Evolutionary conservation across 176 grass and related monocot genomes (phyloP), one percentile per base, ranked within the genome.

Genomic region (Raddia guianensis): DNA sequence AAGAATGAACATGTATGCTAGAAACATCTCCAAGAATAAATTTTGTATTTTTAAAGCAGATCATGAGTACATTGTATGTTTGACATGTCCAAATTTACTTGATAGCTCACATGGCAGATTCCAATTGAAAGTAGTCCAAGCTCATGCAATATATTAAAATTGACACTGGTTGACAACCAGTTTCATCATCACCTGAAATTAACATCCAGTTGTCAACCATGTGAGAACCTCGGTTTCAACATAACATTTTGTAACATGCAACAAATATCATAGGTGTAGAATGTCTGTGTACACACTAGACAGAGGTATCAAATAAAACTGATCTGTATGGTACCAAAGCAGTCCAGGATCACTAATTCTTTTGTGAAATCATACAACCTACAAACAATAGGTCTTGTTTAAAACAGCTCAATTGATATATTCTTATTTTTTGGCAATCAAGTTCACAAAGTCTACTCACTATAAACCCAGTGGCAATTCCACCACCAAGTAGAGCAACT

Each of bases 31-130:
- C 59, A 58, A 75, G 59, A 82, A 77, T 10, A 49, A 7, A 15
- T 7, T 40, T 19, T 47, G 40, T 78, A 15, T 71, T 78, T 70
- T 32, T 46, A 46, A 63, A 71, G 13, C 18, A 63, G 32, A 61
- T 18, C 9, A 4, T 8, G 51, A 71, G 48, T 65, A 53, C 74
- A 49, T 19, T 77, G 68, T 63, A 49, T 59, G 15, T 62, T 54
- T 72, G 33, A 72, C 43, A 7, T 27, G 34, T 85, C 46, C n/a
- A 71, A 54, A 85, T 86, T 64, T 73, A 67, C 70, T 80, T 65
- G 40, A 65, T 66, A 74, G 60, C 44, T 37, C 8, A 15, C 16
- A 58, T 11, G 73, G 43, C 43, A 49, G 61, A 51, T 10, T 48
- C 48, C 75, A 85, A 72, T 35, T 2, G 16, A 79, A 79, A 66